Evolutionary conservation across 345 rosid genomes (phyloP).

Genomic region (Mangifera indica): DNA sequence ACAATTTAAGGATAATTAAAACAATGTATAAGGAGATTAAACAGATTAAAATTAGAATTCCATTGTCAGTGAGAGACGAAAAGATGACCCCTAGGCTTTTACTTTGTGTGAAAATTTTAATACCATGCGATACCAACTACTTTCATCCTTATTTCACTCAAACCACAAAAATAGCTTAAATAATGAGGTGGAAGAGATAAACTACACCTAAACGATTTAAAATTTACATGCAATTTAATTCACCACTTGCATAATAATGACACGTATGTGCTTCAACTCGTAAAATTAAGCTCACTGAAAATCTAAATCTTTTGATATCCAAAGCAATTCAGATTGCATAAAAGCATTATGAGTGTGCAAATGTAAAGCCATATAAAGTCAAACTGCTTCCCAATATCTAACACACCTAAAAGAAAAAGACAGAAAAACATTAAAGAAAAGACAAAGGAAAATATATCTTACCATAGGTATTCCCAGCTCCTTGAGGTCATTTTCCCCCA

Average conservation of each 20-base stretch:
- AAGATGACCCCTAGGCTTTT: background rate
- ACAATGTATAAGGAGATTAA: background rate
- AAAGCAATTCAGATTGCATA: background rate
- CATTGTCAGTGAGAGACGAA: background rate
- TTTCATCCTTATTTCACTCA: background rate
- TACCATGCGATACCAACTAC: background rate
- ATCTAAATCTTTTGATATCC: background rate
- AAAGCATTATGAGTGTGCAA: too few species aligned
- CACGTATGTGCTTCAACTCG: too few species aligned
- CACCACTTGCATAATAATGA: too few species aligned
- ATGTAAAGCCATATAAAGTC: background rate
- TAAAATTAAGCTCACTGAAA: too few species aligned
- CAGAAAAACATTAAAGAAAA: background rate
- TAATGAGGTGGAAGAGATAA: background rate
- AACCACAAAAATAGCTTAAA: background rate
- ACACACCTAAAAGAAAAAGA: background rate
- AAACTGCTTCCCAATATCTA: background rate
- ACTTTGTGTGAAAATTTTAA: background rate
- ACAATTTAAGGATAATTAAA: too few species aligned
- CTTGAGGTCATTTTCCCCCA: constrained; percentile 90
- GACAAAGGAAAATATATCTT: constrained; percentile 18
- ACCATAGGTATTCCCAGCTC: constrained; percentile 98
- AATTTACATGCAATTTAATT: too few species aligned
- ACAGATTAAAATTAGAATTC: background rate
- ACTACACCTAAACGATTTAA: background rate